Evolutionary conservation across 495 filamentous ascomycete genomes (phyloP).

Genomic region (Immersiella caudata): DNA sequence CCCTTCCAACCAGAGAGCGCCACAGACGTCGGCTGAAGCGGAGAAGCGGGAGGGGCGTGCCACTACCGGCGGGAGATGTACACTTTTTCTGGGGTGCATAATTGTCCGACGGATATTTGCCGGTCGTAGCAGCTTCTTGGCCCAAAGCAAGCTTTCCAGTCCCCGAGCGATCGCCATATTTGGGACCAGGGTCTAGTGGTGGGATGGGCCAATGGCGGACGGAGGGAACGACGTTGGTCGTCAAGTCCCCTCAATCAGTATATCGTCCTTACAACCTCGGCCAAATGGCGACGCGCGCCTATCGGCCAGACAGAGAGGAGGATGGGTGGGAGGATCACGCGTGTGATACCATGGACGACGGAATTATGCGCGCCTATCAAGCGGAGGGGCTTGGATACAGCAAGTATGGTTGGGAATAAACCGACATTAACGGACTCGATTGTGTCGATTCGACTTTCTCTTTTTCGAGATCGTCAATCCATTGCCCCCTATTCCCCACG

Average conservation of each 20-base stretch:
- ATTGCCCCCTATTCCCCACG: background rate
- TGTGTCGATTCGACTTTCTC: background rate
- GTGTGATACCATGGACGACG: background rate
- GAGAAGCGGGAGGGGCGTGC: background rate
- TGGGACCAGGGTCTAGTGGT: background rate
- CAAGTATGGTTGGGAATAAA: background rate
- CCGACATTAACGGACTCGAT: background rate
- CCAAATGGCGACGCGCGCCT: background rate
- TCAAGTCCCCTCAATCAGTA: too few relatives aligned
- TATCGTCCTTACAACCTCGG: background rate
- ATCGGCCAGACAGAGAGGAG: background rate
- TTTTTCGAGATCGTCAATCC: background rate
- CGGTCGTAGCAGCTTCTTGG: background rate
- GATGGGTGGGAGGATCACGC: background rate
- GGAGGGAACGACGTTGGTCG: background rate
- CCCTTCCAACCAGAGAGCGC: background rate
- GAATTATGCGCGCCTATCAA: background rate
- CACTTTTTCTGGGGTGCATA: background rate
- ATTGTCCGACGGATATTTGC: background rate
- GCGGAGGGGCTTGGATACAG: background rate
- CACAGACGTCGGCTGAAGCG: background rate
- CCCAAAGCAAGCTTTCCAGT: background rate
- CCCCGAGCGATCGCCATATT: background rate
- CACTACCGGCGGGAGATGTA: background rate
- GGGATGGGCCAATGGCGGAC: background rate